A percentile compares a stretch with the other conserved stretches of the same genome.
phyloP scores from a whole-genome alignment of 352 stramenopile species.

The Aphanomyces astaci region DNA sequence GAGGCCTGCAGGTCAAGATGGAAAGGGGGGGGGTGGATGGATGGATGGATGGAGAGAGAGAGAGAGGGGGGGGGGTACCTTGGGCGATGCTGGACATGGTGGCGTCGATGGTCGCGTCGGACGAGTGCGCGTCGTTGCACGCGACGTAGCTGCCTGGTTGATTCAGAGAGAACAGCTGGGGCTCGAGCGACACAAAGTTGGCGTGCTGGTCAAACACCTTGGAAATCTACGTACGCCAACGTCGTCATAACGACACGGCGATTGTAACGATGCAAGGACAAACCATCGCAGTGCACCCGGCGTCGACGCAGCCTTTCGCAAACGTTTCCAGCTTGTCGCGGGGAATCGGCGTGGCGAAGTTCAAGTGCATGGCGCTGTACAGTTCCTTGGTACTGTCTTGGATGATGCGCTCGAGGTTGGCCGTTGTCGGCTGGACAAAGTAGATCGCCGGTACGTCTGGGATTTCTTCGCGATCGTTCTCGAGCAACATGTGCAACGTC shows the following conservation, averaged over 20 bases:
- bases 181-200: constrained; percentile 95
- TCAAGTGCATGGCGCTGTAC: constrained; percentile 90
- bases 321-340: constrained; percentile 83
- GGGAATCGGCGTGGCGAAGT: constrained; percentile 89
- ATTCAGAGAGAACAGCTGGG: constrained; percentile 92
- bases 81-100: constrained; percentile 58
- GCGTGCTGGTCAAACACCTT: constrained; percentile 97
- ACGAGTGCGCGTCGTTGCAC: constrained; percentile 87
- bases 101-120: constrained; percentile 75
- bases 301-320: constrained; percentile 65
- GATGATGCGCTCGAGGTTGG: constrained; percentile 94
- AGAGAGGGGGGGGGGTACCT: constrained; percentile 17
- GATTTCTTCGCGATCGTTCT: constrained; percentile 91
- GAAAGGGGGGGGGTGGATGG: no score
- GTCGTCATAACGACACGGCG: no score
- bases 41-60: not conserved
- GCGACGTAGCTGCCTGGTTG: constrained; percentile 87
- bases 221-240: constrained; percentile 81
- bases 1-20: no score
- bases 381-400: constrained; percentile 89
- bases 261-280: no score
- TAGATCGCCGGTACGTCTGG: constrained; percentile 96
- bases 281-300: constrained; percentile 71
- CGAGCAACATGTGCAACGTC: constrained; percentile 95
- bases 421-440: constrained; percentile 92